Conservation (phyloP, 345 rosid species). For the Moringa oleifera region DNA sequence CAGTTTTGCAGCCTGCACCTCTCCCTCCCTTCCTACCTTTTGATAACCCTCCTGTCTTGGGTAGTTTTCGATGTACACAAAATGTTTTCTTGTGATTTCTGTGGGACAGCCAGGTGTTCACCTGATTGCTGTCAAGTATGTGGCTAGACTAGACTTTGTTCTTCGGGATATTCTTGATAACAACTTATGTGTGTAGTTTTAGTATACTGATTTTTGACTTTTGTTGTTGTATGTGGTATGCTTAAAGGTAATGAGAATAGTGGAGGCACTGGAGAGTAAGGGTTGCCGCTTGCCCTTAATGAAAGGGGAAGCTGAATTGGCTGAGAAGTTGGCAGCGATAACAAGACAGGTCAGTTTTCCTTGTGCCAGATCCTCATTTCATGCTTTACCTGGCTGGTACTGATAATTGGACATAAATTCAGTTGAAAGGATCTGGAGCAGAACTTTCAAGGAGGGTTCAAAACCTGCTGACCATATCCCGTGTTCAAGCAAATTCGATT, state of each 20-base stretch:
- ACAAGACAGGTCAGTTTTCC: slow-evolving; percentile 66
- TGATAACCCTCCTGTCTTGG: neutral
- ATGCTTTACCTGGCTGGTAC: slow-evolving; percentile 4
- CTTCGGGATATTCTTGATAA: too few species aligned
- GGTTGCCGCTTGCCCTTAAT: slow-evolving; percentile 80
- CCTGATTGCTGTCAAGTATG: too few species aligned
- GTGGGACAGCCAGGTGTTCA: too few species aligned
- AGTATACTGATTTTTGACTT: neutral
- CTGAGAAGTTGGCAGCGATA: slow-evolving; percentile 66
- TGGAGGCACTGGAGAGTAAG: slow-evolving; percentile 88
- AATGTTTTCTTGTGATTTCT: neutral
- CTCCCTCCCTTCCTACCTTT: neutral
- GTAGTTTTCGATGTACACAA: too few species aligned
- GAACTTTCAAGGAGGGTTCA: slow-evolving; percentile 95
- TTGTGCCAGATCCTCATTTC: slow-evolving; percentile 5
- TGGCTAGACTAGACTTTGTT: too few species aligned
- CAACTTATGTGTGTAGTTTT: too few species aligned
- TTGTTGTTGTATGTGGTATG: slow-evolving; percentile 8
- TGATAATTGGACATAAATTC: slow-evolving; percentile 27
- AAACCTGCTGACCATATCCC: slow-evolving; percentile 60
- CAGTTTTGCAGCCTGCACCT: neutral
- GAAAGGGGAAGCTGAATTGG: slow-evolving; percentile 86
- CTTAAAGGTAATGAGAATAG: slow-evolving; percentile 76
- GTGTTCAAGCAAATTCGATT: slow-evolving; percentile 64
- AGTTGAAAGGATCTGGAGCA: slow-evolving; percentile 97